Evolutionary conservation across 2,329 filamentous ascomycete species (phyloP), one percentile per base, ranked within the genome.

Genomic region (Xylaria sp.): DNA sequence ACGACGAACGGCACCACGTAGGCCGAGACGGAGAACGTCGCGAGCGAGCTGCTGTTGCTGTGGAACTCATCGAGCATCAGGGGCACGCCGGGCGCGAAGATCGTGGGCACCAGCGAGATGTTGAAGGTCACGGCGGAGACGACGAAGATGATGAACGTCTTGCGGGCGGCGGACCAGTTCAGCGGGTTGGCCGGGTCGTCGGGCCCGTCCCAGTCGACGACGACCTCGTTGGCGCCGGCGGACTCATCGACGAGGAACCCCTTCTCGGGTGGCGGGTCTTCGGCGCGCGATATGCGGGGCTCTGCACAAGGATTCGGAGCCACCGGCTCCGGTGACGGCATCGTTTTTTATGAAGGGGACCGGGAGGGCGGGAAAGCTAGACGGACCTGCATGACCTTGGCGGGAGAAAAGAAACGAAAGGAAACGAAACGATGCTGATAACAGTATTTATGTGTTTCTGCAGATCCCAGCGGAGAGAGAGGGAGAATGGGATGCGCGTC

Each of bases 51-150:
- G 34, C 50, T 62, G 39, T 60, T 59, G 48, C 53, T 63, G 18
- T 62, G 47, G 47, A 67, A 67, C 30, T 65, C 63, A 0, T 16
- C 39, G 11, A 65, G 57, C 37, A 67, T 47, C 5, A 63, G 37
- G 11, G 59, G 57, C 2, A 66, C 66, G 1, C 62, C 60, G 0
- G 66, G 65, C 4, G 66, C 66, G 8, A 63, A 63, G 48, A 67
- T 66, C 4, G 66, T 65, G 1, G 66, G 62, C n/a, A 60, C 65
- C 9, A 68, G 44, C 7, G 63, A 63, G 4, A 60, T 52, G 34
- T 61, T 55, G 58, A 58, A 57, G 11, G 61, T 59, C 44, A 63
- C 49, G 5, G 58, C 54, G 4, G 62, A 62, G 16, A 63, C 37
- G 35, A 62, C 5, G 4, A 47, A 10, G 7, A 63, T 62, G 57